Conservation (phyloP, 2,329 filamentous ascomycete genomes). For the Alternaria sp. region DNA sequence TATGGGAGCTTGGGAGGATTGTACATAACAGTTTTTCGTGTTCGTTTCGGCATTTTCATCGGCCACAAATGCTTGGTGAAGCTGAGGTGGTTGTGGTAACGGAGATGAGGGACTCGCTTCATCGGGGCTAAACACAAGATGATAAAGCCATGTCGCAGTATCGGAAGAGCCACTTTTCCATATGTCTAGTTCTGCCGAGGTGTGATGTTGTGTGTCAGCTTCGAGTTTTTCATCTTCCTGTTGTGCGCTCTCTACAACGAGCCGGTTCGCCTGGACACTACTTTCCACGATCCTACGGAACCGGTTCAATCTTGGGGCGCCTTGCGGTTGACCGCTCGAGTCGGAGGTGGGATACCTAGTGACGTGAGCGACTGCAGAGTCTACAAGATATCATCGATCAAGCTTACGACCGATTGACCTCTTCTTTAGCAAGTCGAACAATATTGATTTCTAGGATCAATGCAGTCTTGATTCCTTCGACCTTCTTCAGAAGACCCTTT, state of each 20-base stretch:
- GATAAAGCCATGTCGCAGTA: conserved; percentile 30
- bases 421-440: conserved; percentile 21
- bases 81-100: background rate
- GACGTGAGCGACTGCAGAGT: too few species aligned
- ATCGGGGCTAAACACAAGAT: background rate
- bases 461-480: conserved; percentile 27
- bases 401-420: conserved; percentile 1
- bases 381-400: too few species aligned
- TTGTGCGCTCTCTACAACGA: conserved; percentile 22
- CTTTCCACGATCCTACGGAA: conserved; percentile 28
- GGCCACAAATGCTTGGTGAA: conserved; percentile 1
- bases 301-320: conserved; percentile 8
- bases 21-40: too few species aligned
- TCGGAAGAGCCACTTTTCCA: conserved; percentile 20
- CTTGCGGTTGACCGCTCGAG: background rate
- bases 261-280: conserved; percentile 20
- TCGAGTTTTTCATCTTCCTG: conserved; percentile 7
- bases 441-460: conserved; percentile 19
- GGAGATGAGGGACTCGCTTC: too few species aligned
- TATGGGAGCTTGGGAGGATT: too few species aligned
- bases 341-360: background rate
- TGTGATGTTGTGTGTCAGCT: background rate
- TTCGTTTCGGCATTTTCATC: background rate
- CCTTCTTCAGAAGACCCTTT: conserved; percentile 22
- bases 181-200: conserved; percentile 10